Percentiles rank a stretch among this genome's conserved stretches.
Evolutionary conservation across 352 stramenopile species (phyloP).

Genomic region (Phytophthora palmivora): DNA sequence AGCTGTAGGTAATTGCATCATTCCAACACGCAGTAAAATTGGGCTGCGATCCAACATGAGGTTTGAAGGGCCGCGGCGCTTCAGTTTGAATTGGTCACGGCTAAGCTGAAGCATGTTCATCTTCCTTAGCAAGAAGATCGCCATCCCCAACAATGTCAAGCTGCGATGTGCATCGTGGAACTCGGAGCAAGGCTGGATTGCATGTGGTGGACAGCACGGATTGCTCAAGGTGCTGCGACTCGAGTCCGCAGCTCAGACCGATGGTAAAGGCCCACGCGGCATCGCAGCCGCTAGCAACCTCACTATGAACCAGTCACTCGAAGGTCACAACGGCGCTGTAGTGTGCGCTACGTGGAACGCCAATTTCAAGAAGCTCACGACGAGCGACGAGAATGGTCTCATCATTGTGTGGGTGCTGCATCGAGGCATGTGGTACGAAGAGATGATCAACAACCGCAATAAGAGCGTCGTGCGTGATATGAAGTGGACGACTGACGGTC

Average conservation of each 20-base stretch:
- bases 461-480: conserved; percentile 94
- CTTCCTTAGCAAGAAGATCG: conserved; percentile 96
- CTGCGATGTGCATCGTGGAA: conserved; percentile 94
- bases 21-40: background rate
- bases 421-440: conserved; percentile 94
- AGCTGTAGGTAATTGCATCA: background rate
- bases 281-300: conserved; percentile 92
- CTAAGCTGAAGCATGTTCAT: conserved; percentile 85
- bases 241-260: conserved; percentile 73
- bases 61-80: conserved; percentile 30
- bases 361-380: conserved; percentile 95
- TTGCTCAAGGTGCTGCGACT: conserved; percentile 94
- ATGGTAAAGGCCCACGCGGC: conserved; percentile 75
- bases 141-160: conserved; percentile 94
- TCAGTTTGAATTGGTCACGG: background rate
- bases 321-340: conserved; percentile 92
- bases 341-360: conserved; percentile 95
- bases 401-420: conserved; percentile 98
- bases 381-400: conserved; percentile 94
- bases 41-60: conserved; percentile 6
- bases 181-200: conserved; percentile 94
- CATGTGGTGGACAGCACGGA: conserved; percentile 93
- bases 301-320: conserved; percentile 95
- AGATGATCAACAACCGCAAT: conserved; percentile 98
- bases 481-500: conserved; percentile 94